Base-by-base conservation (phyloP, 2,329 filamentous ascomycete genomes). In the Cladosporium sp. region DNA sequence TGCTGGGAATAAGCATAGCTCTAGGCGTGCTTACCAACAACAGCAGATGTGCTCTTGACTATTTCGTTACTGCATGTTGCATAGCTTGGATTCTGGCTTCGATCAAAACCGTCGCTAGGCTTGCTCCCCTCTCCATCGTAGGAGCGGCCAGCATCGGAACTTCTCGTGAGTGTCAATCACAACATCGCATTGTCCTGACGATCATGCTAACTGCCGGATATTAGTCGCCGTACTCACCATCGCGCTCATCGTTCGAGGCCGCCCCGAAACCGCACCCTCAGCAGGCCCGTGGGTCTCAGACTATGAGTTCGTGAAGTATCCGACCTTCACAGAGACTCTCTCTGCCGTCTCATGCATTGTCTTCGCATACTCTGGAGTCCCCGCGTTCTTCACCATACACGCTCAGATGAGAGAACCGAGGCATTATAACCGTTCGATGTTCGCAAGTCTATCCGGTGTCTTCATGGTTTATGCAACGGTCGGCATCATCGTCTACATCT, bases 401-500 rank as follows among this genome's bases (percentile, higher is more conserved):
- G 63, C 70, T 2, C 70, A 73, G 55, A 73, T 73, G 71, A 63
- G 63, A 2, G 60, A 69, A 1, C 68, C 67, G 2, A 53, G 54
- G 2, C 56, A 68, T 9, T 72, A 67, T 44, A 64, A 62, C 40
- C 62, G 62, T 13, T 54, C 69, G 0, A 52, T 73, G 49, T 52
- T 68, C 31, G 63, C 67, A 46, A 63, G 57, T 41, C 57, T 61
- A 34, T 40, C 43, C 3, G 43, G 54, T 4, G 55, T 64, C 18
- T 58, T 56, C 3, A 35, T 52, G 19, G 53, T 68, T 3, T 73
- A 74, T 41, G 59, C 70, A n/a, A 55, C 63, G 4, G 66, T 74
- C 28, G 68, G 68, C 8, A 56, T 66, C 3, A 69, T 76, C 0
- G 69, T 77, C 2, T 77, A 77, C 61, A 70, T 70, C 54, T 77